Conservation (phyloP, 306 rosid species). For the Fagus sylvatica region DNA sequence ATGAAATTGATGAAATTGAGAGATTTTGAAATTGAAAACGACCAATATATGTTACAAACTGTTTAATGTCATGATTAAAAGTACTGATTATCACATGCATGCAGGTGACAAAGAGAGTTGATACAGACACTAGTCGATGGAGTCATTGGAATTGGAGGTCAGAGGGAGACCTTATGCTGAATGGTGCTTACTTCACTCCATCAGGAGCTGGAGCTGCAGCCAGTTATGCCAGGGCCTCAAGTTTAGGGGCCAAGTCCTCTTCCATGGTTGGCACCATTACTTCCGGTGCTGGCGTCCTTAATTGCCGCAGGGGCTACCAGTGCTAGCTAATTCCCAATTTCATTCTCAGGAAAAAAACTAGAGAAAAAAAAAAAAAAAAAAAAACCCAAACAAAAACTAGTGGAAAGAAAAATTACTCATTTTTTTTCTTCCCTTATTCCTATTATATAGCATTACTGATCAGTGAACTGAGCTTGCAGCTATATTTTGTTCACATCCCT, state of each 20-base stretch:
- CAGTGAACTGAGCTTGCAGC: constrained; percentile 60
- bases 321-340: constrained; percentile 69
- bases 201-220: constrained; percentile 84
- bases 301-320: constrained; percentile 57
- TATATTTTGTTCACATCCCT: constrained; percentile 39
- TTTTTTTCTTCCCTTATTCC: constrained; percentile 52
- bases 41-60: background rate
- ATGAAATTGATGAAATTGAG: too few relatives aligned
- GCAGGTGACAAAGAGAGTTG: constrained; percentile 93
- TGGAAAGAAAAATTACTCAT: constrained; percentile 46
- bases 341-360: background rate
- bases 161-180: constrained; percentile 86
- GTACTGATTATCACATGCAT: constrained; percentile 15
- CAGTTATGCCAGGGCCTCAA: constrained; percentile 97
- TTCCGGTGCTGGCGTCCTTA: constrained; percentile 71
- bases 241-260: constrained; percentile 97
- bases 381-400: constrained; percentile 10
- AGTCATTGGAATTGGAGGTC: constrained; percentile 95
- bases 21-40: background rate
- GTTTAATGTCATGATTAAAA: background rate
- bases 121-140: constrained; percentile 43
- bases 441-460: constrained; percentile 40
- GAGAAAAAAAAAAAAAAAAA: constrained; percentile 7
- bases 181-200: constrained; percentile 84
- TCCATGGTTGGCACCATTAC: constrained; percentile 75